Conservation (phyloP, 2,329 filamentous ascomycete genomes). For the Diplodia mutila region DNA sequence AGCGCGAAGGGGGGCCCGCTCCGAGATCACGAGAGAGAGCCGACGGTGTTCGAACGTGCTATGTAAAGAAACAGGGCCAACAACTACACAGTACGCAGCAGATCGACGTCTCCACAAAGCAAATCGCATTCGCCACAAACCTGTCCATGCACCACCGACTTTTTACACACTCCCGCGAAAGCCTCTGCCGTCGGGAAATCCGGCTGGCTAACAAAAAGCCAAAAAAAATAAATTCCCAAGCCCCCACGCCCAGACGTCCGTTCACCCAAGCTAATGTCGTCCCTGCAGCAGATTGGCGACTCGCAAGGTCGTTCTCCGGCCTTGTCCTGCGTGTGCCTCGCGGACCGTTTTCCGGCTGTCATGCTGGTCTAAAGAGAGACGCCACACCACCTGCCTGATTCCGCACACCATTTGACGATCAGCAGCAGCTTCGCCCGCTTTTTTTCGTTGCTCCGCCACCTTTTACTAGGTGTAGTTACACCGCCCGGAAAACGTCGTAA, state of each 20-base stretch:
- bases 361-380: too few species aligned
- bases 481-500: neutral
- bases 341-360: neutral
- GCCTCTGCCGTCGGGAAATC: neutral
- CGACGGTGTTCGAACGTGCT: neutral
- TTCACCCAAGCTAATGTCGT: neutral
- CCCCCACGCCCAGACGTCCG: neutral
- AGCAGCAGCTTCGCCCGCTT: neutral
- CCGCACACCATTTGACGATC: too few species aligned
- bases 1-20: neutral
- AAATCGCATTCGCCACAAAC: neutral
- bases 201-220: neutral
- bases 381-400: neutral
- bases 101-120: too few species aligned
- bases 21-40: neutral
- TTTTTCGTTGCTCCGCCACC: neutral
- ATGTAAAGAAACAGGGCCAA: neutral
- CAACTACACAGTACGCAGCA: neutral
- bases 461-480: neutral
- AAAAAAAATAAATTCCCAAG: neutral
- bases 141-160: too few species aligned
- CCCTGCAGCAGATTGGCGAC: neutral
- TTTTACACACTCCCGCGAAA: too few species aligned
- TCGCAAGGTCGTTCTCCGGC: neutral
- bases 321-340: neutral